phyloP scores from a whole-genome alignment of 2,329 filamentous ascomycete species.

The Fusarium keratoplasticum region DNA sequence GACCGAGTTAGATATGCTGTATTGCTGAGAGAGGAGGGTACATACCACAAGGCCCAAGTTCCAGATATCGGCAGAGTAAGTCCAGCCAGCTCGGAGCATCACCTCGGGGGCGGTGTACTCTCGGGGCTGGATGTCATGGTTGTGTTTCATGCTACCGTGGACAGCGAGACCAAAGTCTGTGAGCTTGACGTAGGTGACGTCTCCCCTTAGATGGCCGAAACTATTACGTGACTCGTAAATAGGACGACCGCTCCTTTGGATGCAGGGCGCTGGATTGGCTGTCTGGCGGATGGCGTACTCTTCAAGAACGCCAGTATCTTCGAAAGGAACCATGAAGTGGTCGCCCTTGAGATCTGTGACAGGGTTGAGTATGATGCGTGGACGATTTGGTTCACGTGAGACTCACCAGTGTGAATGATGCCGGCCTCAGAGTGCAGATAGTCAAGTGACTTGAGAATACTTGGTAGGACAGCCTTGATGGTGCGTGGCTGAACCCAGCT shows the following conservation, averaged over 20 bases:
- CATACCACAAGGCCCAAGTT: constrained; percentile 46
- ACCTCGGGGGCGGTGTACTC: constrained; percentile 49
- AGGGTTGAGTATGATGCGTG: neutral
- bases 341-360: constrained; percentile 40
- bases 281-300: constrained; percentile 40
- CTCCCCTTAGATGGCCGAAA: constrained; percentile 40
- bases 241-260: constrained; percentile 36
- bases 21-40: neutral
- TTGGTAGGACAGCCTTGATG: constrained; percentile 45
- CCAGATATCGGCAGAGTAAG: constrained; percentile 48
- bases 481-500: constrained; percentile 34
- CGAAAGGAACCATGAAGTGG: constrained; percentile 44
- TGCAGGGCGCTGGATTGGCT: constrained; percentile 38
- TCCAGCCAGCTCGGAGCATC: constrained; percentile 46
- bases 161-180: constrained; percentile 46
- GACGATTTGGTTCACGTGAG: no score
- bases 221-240: constrained; percentile 39
- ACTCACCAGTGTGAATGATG: constrained; percentile 55
- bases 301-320: constrained; percentile 36
- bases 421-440: constrained; percentile 55
- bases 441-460: constrained; percentile 53
- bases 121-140: constrained; percentile 45
- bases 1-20: constrained; percentile 5
- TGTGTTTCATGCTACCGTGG: constrained; percentile 35
- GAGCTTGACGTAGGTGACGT: constrained; percentile 42